These are phyloP conservation scores for Rhododendron mucronatum DNA, from an alignment of 148 eudicot genomes.

Conservation along the genomic window DNA sequence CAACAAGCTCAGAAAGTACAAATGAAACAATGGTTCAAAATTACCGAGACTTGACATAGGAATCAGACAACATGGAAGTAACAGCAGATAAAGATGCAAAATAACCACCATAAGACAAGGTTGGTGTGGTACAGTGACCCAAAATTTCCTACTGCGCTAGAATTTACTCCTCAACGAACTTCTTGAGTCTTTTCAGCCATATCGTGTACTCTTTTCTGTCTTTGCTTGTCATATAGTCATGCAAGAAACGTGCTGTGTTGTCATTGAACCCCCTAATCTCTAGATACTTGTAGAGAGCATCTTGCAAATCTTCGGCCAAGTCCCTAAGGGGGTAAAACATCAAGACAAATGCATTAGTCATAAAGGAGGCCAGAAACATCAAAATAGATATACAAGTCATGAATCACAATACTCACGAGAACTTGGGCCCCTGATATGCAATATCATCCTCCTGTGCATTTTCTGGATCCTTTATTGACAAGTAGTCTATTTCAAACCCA, in stretches of 20 bases:
- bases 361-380: background rate
- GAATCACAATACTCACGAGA: constrained; percentile 31
- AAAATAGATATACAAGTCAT: background rate
- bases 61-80: background rate
- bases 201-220: constrained; percentile 40
- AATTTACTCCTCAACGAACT: constrained; percentile 36
- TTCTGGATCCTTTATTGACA: constrained; percentile 39
- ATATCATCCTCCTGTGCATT: constrained; percentile 28
- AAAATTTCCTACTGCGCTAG: background rate
- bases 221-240: constrained; percentile 53
- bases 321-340: constrained; percentile 22
- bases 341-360: background rate
- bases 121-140: background rate
- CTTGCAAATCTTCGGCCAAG: constrained; percentile 56
- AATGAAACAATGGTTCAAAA: background rate
- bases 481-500: constrained; percentile 39
- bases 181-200: constrained; percentile 57
- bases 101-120: background rate
- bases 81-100: background rate
- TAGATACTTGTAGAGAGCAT: constrained; percentile 53
- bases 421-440: constrained; percentile 58
- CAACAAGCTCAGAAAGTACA: background rate
- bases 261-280: constrained; percentile 55
- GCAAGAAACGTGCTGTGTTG: constrained; percentile 43
- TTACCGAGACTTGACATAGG: background rate